Evolutionary conservation across 495 filamentous ascomycete species (phyloP).

Genomic region (Penicillium tannophilum): DNA sequence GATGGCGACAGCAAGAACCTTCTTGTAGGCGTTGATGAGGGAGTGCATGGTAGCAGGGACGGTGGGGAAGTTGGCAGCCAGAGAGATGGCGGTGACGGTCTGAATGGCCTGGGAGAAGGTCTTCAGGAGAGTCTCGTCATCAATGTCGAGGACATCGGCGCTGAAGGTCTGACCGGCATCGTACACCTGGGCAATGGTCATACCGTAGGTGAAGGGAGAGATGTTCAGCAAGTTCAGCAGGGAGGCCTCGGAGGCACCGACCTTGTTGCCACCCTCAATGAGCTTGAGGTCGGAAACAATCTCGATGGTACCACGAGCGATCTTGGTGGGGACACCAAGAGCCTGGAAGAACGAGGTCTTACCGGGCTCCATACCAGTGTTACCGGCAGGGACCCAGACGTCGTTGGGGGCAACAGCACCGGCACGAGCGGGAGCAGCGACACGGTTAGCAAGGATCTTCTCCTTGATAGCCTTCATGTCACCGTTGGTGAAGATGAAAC

Average conservation of each 20-base stretch:
- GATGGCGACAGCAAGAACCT: conserved; percentile 85
- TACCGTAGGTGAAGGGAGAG: conserved; percentile 99
- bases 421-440: conserved; percentile 94
- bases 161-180: conserved; percentile 91
- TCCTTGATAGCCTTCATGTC: conserved; percentile 90
- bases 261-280: conserved; percentile 87
- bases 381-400: conserved; percentile 91
- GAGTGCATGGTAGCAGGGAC: conserved; percentile 96
- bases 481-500: conserved; percentile 98
- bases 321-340: conserved; percentile 99
- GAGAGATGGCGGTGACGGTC: conserved; percentile 86
- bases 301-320: conserved; percentile 99
- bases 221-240: conserved; percentile 99
- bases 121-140: conserved; percentile 87
- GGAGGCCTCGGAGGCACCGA: conserved; percentile 97
- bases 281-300: conserved; percentile 98
- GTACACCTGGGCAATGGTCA: conserved; percentile 94
- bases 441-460: conserved; percentile 94
- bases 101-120: conserved; percentile 78
- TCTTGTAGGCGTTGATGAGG: conserved; percentile 96
- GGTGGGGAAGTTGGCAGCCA: conserved; percentile 92
- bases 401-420: conserved; percentile 92
- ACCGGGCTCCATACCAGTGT: conserved; percentile 99
- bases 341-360: conserved; percentile 99
- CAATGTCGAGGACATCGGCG: conserved; percentile 83